A percentile compares a stretch with the other conserved stretches of the same genome.
Conservation (phyloP, 345 rosid genomes). For the Raphanus raphanistrum region DNA sequence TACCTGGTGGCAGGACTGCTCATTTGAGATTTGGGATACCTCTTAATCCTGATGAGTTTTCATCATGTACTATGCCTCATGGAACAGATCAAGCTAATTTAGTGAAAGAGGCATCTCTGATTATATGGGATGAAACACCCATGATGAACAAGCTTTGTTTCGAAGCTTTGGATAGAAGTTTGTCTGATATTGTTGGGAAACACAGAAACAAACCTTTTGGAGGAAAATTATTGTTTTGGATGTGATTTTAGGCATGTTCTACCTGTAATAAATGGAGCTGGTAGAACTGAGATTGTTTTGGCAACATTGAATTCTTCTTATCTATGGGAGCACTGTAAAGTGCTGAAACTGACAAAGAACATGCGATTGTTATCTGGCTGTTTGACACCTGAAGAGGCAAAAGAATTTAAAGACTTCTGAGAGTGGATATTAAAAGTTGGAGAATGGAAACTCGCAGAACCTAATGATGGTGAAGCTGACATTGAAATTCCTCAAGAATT, state of each 20-base stretch:
- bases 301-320: background rate
- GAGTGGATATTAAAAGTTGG: background rate
- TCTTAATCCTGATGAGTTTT: background rate
- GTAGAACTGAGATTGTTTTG: background rate
- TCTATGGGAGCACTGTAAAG: background rate
- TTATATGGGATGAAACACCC: background rate
- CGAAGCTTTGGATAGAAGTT: background rate
- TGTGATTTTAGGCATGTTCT: background rate
- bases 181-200: background rate
- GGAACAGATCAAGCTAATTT: background rate
- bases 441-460: background rate
- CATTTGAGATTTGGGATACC: background rate
- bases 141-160: background rate
- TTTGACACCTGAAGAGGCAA: background rate
- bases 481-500: too few relatives aligned
- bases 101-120: background rate
- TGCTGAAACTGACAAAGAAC: background rate
- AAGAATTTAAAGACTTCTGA: too few relatives aligned
- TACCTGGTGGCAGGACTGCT: background rate
- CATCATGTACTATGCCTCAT: background rate
- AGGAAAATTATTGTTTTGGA: background rate
- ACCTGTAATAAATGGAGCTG: background rate
- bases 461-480: background rate
- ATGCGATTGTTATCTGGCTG: background rate
- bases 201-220: background rate